phyloP scores from a whole-genome alignment of 352 stramenopile species.

The Phytophthora macrochlamydospora region DNA sequence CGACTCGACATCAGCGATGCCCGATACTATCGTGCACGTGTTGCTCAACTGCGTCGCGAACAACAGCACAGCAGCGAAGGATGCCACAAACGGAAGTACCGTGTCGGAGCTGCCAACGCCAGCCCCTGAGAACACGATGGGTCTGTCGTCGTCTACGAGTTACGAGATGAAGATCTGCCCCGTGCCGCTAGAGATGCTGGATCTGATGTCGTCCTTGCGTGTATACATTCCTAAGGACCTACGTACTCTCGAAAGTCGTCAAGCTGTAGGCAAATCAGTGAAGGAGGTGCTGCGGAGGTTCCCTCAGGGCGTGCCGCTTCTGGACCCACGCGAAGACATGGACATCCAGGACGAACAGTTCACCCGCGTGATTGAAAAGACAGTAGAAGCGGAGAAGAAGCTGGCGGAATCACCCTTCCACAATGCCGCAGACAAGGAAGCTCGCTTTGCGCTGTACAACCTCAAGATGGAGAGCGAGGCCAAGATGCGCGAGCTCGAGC shows the following conservation, averaged over 20 bases:
- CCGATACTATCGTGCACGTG: slow-evolving; percentile 80
- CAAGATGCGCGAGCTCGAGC: slow-evolving; percentile 92
- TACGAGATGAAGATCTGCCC: slow-evolving; percentile 88
- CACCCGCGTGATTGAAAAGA: slow-evolving; percentile 87
- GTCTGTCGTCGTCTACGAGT: slow-evolving; percentile 47
- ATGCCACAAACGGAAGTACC: slow-evolving; percentile 30
- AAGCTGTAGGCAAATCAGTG: slow-evolving; percentile 79
- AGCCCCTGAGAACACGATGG: slow-evolving; percentile 64
- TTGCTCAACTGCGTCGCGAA: slow-evolving; percentile 70
- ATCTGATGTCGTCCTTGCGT: slow-evolving; percentile 77
- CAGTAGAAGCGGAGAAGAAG: slow-evolving; percentile 73
- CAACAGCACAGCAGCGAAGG: slow-evolving; percentile 26
- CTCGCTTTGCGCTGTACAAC: slow-evolving; percentile 89
- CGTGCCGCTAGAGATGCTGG: slow-evolving; percentile 78
- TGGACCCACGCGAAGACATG: slow-evolving; percentile 96
- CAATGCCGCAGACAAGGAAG: slow-evolving; percentile 71
- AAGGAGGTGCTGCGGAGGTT: slow-evolving; percentile 80
- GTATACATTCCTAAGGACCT: slow-evolving; percentile 89
- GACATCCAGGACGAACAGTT: slow-evolving; percentile 94
- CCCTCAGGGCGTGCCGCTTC: slow-evolving; percentile 85
- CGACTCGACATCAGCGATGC: slow-evolving; percentile 61
- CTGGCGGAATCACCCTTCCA: slow-evolving; percentile 75
- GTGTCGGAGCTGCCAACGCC: slow-evolving; percentile 52
- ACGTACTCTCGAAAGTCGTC: slow-evolving; percentile 70
- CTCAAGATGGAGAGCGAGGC: slow-evolving; percentile 92